Evolutionary conservation across 208 protist species (phyloP), one percentile per base, ranked within the genome.

Genomic region (Acanthamoeba culbertsoni): DNA sequence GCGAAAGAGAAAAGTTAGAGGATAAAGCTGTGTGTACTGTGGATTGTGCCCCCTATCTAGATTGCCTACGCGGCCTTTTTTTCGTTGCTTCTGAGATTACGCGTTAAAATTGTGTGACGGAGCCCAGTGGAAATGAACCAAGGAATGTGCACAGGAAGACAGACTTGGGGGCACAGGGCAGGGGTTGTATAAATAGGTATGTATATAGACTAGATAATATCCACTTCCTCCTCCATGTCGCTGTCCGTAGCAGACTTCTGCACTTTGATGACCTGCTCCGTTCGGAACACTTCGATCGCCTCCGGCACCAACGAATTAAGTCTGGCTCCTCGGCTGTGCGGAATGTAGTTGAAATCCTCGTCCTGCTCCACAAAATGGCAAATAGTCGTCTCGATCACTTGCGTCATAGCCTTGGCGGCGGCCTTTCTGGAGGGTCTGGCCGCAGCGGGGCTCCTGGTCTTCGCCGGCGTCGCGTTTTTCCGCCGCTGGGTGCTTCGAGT

Each of bases 321-420:
- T 79, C 68, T 79, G 42, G 20, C 68, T n/a, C 68, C 68, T 79
- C 68, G 68, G 33, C 68, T 48, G 42, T 79, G 68, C 37, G 68
- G 68, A 28, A 79, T 79, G 68, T 79, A 79, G 42, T 79, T 79
- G 68, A 79, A 79, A 40, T 79, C 40, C 20, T 79, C 68, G 42
- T 79, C 68, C 68, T 79, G 68, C 68, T 79, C 68, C 68, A 79
- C 68, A 48, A 79, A 79, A 48, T 79, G 68, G 42, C 68, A 79
- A 48, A 79, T 79, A 33, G 68, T 79, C 68, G 68, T 79, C 37
- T 79, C 68, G 68, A 79, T 48, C 68, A 79, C 68, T 79, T 79
- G 68, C 68, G 68, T 43, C 1, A 40, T 79, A 33, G 1, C 48
- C 33, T 8, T 75, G 65, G 16, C 16, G 51, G 51, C 14, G 51